Percentiles rank a stretch among this genome's conserved stretches.
Conservation (phyloP, 108 stramenopile species). For the Chaetoceros tenuissimus region DNA sequence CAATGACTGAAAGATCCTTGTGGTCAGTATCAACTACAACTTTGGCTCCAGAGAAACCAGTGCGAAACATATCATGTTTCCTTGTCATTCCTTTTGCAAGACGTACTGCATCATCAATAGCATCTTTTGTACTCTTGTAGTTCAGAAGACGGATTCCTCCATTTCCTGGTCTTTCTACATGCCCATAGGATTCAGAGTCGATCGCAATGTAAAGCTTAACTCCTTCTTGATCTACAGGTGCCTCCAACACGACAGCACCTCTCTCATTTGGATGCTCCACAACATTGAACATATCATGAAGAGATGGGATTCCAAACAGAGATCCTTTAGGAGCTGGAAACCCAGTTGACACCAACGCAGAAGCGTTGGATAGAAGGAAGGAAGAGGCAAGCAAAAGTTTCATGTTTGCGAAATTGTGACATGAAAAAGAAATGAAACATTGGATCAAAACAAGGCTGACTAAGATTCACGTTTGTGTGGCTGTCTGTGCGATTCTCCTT, state of each 20-base stretch:
- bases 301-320: too few relatives aligned
- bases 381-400: too few relatives aligned
- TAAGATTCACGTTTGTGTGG: too few relatives aligned
- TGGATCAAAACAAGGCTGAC: too few relatives aligned
- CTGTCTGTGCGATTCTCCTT: too few relatives aligned
- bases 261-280: constrained; percentile 7
- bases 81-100: constrained; percentile 39
- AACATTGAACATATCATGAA: constrained; percentile 5
- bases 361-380: too few relatives aligned
- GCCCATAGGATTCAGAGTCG: constrained; percentile 16
- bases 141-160: constrained; percentile 29
- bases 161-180: constrained; percentile 27
- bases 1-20: constrained; percentile 11
- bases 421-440: too few relatives aligned
- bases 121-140: constrained; percentile 18
- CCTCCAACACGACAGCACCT: constrained; percentile 29
- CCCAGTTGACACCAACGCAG: too few relatives aligned
- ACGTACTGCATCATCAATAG: constrained; percentile 37
- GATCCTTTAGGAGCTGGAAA: too few relatives aligned
- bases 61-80: constrained; percentile 39
- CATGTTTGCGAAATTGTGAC: too few relatives aligned
- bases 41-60: constrained; percentile 35
- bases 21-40: constrained; percentile 25
- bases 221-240: constrained; percentile 29
- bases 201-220: constrained; percentile 32